phyloP scores from a whole-genome alignment of 2,329 filamentous ascomycete species.

The Juglanconis juglandina region DNA sequence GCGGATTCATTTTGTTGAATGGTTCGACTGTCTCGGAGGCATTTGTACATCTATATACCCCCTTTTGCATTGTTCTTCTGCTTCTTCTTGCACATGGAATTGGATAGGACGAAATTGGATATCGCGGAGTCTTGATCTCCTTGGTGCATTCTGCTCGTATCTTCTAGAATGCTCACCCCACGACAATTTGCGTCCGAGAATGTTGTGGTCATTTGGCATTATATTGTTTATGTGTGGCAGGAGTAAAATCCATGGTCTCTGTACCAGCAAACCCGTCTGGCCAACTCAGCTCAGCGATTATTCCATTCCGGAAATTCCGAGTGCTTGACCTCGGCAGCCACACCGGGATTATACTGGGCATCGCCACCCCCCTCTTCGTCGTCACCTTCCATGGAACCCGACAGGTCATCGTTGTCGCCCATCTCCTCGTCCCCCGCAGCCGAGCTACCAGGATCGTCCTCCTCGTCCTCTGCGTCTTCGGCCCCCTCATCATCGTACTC shows the following conservation, averaged over 20 bases:
- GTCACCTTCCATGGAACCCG: neutral
- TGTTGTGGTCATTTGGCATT: no score
- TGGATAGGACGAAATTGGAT: neutral
- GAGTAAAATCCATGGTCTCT: no score
- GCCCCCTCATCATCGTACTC: slow-evolving; percentile 21
- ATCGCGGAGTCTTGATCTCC: neutral
- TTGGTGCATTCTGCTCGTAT: no score
- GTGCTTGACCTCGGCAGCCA: no score
- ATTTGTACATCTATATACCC: slow-evolving; percentile 22
- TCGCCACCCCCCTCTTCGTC: neutral
- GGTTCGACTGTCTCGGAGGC: neutral
- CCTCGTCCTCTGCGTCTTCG: slow-evolving; percentile 23
- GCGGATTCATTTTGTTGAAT: neutral
- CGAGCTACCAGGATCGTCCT: neutral
- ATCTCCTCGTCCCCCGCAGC: neutral
- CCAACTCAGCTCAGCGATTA: no score
- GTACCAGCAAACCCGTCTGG: no score
- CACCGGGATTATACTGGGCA: neutral
- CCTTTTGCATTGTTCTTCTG: slow-evolving; percentile 18
- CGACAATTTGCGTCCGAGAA: no score
- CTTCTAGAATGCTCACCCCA: no score
- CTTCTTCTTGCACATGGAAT: neutral
- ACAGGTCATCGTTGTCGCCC: neutral
- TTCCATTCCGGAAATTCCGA: no score
- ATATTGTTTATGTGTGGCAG: no score